Percentiles rank a stretch among this genome's conserved stretches.
These are phyloP conservation scores for Paraconiothyrium sp. DNA, from an alignment of 2,329 filamentous ascomycete species.

Conservation along the genomic window DNA sequence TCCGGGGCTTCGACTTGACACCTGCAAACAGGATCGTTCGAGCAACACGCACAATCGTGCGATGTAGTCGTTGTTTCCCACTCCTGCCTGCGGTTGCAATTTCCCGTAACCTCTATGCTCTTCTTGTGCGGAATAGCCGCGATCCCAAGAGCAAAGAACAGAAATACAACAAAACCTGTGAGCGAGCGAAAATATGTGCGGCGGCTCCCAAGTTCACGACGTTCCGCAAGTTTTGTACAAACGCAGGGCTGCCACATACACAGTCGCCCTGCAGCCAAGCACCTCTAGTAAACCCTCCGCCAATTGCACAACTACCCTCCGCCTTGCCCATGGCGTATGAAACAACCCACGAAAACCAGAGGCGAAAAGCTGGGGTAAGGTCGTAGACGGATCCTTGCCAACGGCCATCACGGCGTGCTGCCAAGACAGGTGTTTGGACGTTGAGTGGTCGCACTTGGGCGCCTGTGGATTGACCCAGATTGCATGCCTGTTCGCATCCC, in stretches of 20 bases:
- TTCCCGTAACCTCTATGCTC: too few species aligned
- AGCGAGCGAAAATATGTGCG: too few species aligned
- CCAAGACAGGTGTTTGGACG: background rate
- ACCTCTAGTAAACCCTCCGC: conserved; percentile 1
- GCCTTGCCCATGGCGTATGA: conserved; percentile 1
- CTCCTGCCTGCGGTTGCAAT: too few species aligned
- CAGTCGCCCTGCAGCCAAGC: background rate
- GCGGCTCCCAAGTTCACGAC: background rate
- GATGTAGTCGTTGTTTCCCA: too few species aligned
- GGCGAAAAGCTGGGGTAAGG: conserved; percentile 1
- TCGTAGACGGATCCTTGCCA: background rate
- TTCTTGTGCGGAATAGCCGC: too few species aligned
- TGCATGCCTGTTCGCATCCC: background rate
- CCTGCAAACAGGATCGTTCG: background rate
- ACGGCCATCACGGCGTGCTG: background rate
- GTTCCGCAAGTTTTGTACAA: conserved; percentile 3
- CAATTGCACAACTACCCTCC: conserved; percentile 4
- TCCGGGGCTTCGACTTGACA: too few species aligned
- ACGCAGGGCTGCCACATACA: background rate
- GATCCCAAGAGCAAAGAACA: too few species aligned
- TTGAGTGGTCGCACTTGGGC: conserved; percentile 11
- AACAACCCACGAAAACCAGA: background rate
- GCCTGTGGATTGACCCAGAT: conserved; percentile 8
- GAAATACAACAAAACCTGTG: too few species aligned
- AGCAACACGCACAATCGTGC: too few species aligned